Base-by-base conservation (phyloP, 345 rosid species). In the Pugionium cornutum region DNA sequence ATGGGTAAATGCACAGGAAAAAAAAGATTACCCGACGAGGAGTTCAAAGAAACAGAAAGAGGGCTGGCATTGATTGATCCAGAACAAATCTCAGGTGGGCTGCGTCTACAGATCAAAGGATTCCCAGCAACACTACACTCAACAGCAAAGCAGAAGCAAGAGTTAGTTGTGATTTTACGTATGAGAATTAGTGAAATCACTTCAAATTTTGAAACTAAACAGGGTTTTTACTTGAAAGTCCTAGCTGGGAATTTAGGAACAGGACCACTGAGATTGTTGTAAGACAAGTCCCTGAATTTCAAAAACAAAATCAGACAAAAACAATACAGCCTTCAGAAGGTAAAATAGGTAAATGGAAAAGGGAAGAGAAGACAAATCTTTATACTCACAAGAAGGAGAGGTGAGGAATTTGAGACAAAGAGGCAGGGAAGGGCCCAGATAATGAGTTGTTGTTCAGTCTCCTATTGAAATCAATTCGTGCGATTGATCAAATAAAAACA, bases 361-460 rank as follows among this genome's bases (percentile, higher is more conserved):
- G 54, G 43, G 25, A 39, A 63, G 54, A 52, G 76, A 48, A 48
- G 48, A 69, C 58, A 68, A 65, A 65, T 9, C 8, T 59, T 28
- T 58, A 77, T 44, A 83, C 98, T 92, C 83, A 89, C 98, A 92
- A 81, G 91, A 92, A 92, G 77, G 86, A 80, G 74, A 92, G 97
- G 53, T 65, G 80, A 66, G 92, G 77, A 62, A 83, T 81, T 81
- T 86, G 83, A 73, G 89, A 83, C 53, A 89, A 70, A 70, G 89
- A 82, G 30, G 71, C 83, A 48, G 98, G 97, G 73, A 89, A 85
- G 57, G 85, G 80, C 55, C 98, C 98, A 73, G 86, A 81, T 68
- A 92, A 75, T 74, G 91, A 87, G 69, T 92, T 92, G 83, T 92
- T 92, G 86, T 92, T 92, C 74, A 92, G 82, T 84, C 98, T 89